Evolutionary conservation across 2,329 filamentous ascomycete species (phyloP), one percentile per base, ranked within the genome.

Genomic region (Tolypocladium tundrense): DNA sequence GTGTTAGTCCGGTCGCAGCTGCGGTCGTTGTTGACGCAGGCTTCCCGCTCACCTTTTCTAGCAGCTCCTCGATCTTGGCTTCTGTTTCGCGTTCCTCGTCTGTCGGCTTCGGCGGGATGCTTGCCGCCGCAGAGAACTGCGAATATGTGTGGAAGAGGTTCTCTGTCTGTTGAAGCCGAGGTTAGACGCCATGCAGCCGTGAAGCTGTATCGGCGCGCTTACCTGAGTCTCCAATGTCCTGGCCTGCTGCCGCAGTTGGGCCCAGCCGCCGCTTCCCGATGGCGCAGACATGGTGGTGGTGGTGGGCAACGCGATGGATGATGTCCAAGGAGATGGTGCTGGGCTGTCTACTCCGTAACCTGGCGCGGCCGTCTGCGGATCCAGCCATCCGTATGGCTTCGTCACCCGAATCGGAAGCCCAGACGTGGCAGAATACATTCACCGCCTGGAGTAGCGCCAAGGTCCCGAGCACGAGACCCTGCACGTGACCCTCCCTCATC

Each of bases 221-320:
- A 96, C 93, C 82, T 97, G 93, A 60, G 88, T 90, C 74, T 99
- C 94, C 61, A 97, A 79, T 51, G 86, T 84, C 67, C 94, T 83
- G 61, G 91, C 90, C 75, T 97, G 93, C 72, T 97, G 91, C 67
- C 94, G 89, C 65, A 97, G 82, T 77, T 97, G 91, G 68, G 91
- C 87, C 94, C 94, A 99, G 76, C 91, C 87, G 62, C 82, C 79
- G 62, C 75, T 84, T 62, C 82, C 77, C 52, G 78, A 75, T 59
- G 77, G 73, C 64, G 78, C 69, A 62, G 80, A 75, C 82, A 85
- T 86, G 62, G 55, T 68, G 51, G 45, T 54, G 53, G 54, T 57
- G n/a, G 53, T 35, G 55, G 21, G 35, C 37, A n/a, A 31, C 40
- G 42, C 21, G 45, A 40, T 35, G 14, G 39, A 33, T 59, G 13